Evolutionary conservation across 768 basidiomycete species (phyloP), one percentile per base, ranked within the genome.

Genomic region (Lentinula lateritia): DNA sequence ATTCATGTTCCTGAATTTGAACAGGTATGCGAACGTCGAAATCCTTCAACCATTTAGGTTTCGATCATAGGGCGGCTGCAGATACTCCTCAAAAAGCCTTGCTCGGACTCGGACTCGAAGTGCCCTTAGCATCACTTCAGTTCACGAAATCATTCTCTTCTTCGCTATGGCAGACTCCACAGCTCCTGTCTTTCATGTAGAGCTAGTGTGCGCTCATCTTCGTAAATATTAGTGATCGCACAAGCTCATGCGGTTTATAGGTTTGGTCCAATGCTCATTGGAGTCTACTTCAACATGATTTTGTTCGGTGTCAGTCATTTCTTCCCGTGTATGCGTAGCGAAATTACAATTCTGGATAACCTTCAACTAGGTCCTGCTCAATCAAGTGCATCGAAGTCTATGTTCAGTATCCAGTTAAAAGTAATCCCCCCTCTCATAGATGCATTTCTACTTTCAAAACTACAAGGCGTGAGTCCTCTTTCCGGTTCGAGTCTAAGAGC

Each of bases 241-340:
- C 34, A 60, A 32, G 6, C 34, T n/a, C 13, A 41, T 35, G 42
- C 32, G 43, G 8, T 42, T 15, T 16, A 6, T 38, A 60, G 58
- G 34, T 60, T 60, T 20, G 58, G 58, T 13, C 58, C 58, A 36
- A 60, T 60, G 58, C 58, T 60, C 58, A 50, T 60, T 20, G 58
- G 58, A 23, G 58, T 60, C 35, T 60, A 46, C 45, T 46, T 43
- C 48, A 60, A 50, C 43, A 32, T 48, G 45, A 60, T 60, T n/a
- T 38, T 60, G n/a, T 60, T 35, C 12, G 58, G 58, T 45, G 58
- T 60, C 6, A 32, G 41, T 58, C 9, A 13, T 4, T 13, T 15
- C n/a, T n/a, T 3, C n/a, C 20, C 35, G 16, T 20, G 38, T 9
- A 48, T 34, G 12, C 32, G n/a, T 3, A 15, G 10, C 12, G 3